Evolutionary conservation across 371 early-diverging fungal species (phyloP).

Genomic region (Actinomucor elegans): DNA sequence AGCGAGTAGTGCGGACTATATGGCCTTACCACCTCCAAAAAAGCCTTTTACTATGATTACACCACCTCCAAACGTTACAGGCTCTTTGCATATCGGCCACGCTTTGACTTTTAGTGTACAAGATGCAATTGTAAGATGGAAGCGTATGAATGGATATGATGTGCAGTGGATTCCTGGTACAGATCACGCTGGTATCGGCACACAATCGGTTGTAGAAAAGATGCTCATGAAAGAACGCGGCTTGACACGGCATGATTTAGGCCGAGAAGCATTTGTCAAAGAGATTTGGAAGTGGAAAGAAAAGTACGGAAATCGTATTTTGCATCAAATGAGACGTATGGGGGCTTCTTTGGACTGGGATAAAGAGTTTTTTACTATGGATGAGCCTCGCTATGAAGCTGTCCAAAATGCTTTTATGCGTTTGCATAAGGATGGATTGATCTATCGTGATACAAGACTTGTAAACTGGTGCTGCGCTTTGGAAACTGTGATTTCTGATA

Average conservation of each 20-base stretch:
- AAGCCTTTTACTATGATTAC: conserved; percentile 72
- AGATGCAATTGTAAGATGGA: conserved; percentile 87
- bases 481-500: conserved; percentile 93
- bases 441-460: conserved; percentile 89
- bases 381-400: conserved; percentile 68
- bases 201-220: conserved; percentile 95
- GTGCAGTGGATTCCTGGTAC: conserved; percentile 93
- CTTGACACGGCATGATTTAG: conserved; percentile 62
- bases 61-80: conserved; percentile 99
- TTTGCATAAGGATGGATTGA: conserved; percentile 83
- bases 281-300: conserved; percentile 90
- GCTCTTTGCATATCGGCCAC: conserved; percentile 95
- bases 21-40: not conserved
- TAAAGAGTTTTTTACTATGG: conserved; percentile 91
- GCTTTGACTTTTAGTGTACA: conserved; percentile 89
- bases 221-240: conserved; percentile 68
- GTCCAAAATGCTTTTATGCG: conserved; percentile 90
- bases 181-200: conserved; percentile 98
- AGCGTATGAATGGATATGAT: conserved; percentile 83
- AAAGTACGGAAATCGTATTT: conserved; percentile 59
- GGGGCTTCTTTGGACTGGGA: conserved; percentile 90
- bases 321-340: conserved; percentile 66
- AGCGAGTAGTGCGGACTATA: conserved; percentile 22
- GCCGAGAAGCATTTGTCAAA: conserved; percentile 82
- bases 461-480: conserved; percentile 96